Base-by-base conservation (phyloP, 2,329 filamentous ascomycete species). In the Ophiostoma australiae region DNA sequence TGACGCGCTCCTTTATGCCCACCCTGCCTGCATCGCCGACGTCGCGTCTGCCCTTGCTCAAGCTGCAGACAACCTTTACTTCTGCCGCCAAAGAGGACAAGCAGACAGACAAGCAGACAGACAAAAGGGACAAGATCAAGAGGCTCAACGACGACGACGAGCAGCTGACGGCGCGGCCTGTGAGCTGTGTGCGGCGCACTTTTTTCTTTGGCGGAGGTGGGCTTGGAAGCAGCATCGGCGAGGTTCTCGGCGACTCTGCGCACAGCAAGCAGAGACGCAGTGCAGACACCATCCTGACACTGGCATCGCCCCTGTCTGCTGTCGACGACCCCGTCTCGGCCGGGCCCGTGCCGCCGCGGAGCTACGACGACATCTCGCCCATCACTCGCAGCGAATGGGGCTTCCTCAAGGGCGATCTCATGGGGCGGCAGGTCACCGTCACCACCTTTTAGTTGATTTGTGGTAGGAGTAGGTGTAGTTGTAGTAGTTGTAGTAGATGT, bases 331-430 rank as follows among this genome's bases (percentile, higher is more conserved):
- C 58, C 11, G 35, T 69, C 10, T 61, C 69, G n/a, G 70, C 58
- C 15, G 70, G 55, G 13, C 84, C 86, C 0, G 77, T 80, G 78
- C 89, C 87, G 72, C 87, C 87, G 71, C 87, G 86, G 1, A 87
- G 80, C 8, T 87, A 85, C 73, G 86, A 87, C 27, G 87, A 90
- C 75, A 86, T 89, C 70, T 88, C 86, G 68, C 87, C 87, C 6
- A 83, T 86, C 33, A 89, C 87, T 10, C 81, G 85, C 58, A 85
- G 85, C 5, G 87, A 89, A 78, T 90, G 87, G 87, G 85, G 86
- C 0, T 86, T 87, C 75, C 77, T 90, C 74, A 86, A 88, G 79
- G 80, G 82, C 58, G 83, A 84, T 3, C 80, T 82, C 73, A 80
- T 79, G 65, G 79, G 79, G 20, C 81, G 80, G 74, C 74, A 86